phyloP scores from a whole-genome alignment of 441 rosid genomes.

The Kokia cookei region DNA sequence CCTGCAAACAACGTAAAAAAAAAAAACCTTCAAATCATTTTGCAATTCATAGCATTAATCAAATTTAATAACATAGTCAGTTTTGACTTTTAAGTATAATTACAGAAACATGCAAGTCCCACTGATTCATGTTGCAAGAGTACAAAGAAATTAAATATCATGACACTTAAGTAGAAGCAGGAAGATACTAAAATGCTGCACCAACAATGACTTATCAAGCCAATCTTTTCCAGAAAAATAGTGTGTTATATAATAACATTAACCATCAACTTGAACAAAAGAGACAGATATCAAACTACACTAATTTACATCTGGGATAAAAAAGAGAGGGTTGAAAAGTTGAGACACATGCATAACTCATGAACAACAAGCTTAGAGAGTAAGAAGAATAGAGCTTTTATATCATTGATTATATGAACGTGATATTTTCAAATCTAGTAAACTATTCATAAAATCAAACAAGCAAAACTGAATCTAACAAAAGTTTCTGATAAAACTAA shows the following conservation, averaged over 20 bases:
- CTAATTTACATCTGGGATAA: background rate
- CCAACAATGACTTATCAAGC: background rate
- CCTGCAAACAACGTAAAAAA: slow-evolving; percentile 38
- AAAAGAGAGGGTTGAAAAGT: background rate
- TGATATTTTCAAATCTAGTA: background rate
- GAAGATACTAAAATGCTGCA: background rate
- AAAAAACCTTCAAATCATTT: background rate
- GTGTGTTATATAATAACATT: background rate
- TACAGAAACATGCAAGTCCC: background rate
- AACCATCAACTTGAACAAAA: background rate
- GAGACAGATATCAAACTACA: background rate
- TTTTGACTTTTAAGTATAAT: background rate
- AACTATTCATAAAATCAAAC: background rate
- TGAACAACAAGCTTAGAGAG: background rate
- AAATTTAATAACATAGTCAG: background rate
- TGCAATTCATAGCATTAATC: background rate
- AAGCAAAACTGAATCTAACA: background rate
- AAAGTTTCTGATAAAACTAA: background rate
- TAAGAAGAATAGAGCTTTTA: background rate
- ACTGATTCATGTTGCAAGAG: background rate
- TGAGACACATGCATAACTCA: background rate
- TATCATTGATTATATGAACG: background rate
- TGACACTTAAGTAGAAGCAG: background rate
- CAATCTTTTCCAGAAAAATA: background rate
- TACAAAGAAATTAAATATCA: background rate